These are phyloP conservation scores for Botryobasidium botryosum DNA, from an alignment of 768 basidiomycete genomes.

Conservation along the genomic window DNA sequence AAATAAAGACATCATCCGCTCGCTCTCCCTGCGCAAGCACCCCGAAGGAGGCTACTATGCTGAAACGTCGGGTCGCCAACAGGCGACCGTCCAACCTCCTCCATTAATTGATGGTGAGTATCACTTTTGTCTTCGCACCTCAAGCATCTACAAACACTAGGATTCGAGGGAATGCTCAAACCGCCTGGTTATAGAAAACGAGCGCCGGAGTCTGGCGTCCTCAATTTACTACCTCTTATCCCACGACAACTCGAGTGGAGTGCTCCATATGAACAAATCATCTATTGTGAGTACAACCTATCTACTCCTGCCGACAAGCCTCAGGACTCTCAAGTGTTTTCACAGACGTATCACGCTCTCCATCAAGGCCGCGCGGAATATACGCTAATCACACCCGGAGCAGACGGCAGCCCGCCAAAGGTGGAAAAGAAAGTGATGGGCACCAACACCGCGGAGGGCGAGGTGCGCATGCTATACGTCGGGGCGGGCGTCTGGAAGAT, in stretches of 20 bases:
- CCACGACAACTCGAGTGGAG: slow-evolving; percentile 24
- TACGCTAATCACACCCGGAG: slow-evolving; percentile 26
- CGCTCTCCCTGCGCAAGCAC: background rate
- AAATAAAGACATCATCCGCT: background rate
- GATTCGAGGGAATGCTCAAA: background rate
- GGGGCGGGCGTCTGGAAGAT: slow-evolving; percentile 24
- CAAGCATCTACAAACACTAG: too few relatives aligned
- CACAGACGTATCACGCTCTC: slow-evolving; percentile 34
- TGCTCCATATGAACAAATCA: slow-evolving; percentile 34
- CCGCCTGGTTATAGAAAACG: slow-evolving; percentile 14
- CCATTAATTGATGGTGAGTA: slow-evolving; percentile 21
- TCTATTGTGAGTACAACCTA: too few relatives aligned
- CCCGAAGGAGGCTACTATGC: slow-evolving; percentile 17
- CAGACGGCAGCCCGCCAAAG: slow-evolving; percentile 17
- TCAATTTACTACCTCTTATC: slow-evolving; percentile 35
- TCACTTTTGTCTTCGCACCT: background rate
- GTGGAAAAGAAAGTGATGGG: slow-evolving; percentile 30
- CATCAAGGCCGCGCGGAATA: slow-evolving; percentile 36
- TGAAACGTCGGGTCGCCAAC: slow-evolving; percentile 24
- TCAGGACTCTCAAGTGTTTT: background rate
- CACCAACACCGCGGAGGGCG: slow-evolving; percentile 25
- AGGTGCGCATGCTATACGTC: slow-evolving; percentile 30
- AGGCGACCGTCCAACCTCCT: slow-evolving; percentile 18
- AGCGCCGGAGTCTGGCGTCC: slow-evolving; percentile 24
- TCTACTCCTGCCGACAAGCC: slow-evolving; percentile 1